Evolutionary conservation across 2,329 filamentous ascomycete species (phyloP).

Genomic region (Lasiodiplodia citricola): DNA sequence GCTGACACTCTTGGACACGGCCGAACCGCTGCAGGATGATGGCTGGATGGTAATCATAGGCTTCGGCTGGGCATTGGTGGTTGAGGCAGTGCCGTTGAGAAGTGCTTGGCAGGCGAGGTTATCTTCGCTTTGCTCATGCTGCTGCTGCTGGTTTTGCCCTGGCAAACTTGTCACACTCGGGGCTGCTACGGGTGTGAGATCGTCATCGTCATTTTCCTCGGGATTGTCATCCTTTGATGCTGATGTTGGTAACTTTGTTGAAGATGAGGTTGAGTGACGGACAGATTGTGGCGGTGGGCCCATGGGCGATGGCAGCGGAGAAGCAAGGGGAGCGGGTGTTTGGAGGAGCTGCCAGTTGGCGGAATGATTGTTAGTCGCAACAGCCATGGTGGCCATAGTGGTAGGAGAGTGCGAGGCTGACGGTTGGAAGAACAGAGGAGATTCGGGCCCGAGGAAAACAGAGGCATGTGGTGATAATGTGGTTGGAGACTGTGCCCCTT

Average conservation of each 20-base stretch:
- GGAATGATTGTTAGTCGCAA: neutral
- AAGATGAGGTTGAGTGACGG: neutral
- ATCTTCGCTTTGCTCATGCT: neutral
- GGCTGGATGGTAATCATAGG: neutral
- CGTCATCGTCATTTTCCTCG: neutral
- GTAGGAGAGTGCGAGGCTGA: conserved; percentile 2
- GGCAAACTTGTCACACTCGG: neutral
- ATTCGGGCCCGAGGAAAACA: neutral
- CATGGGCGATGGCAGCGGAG: neutral
- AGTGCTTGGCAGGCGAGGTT: neutral
- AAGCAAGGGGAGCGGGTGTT: neutral
- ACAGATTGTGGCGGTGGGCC: neutral
- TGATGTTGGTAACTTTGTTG: neutral
- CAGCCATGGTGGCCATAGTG: neutral
- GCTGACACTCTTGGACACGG: neutral
- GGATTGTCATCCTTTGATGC: neutral
- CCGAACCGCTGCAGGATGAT: neutral
- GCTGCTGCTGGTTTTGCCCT: neutral
- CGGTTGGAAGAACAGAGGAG: neutral
- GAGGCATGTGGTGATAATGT: neutral
- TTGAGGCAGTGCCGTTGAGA: neutral
- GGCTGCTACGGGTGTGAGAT: neutral
- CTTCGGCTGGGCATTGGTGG: neutral
- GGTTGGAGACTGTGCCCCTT: neutral
- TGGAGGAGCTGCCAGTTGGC: neutral